Conservation (phyloP, 2,329 filamentous ascomycete genomes). For the Calcarisporium arbuscula region DNA sequence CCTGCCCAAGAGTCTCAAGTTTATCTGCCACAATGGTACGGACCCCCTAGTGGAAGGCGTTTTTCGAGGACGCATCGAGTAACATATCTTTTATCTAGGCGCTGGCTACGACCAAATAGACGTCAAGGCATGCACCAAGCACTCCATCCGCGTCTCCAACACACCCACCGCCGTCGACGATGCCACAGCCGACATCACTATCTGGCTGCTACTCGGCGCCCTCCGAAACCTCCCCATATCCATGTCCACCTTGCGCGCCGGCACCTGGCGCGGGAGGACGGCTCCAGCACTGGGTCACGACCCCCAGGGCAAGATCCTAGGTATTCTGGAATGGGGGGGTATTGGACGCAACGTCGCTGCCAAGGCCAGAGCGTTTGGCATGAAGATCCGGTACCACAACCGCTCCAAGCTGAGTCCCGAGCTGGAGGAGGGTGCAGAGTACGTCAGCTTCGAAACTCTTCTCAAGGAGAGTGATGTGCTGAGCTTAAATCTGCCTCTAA, state of each 20-base stretch:
- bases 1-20: constrained; percentile 47
- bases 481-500: constrained; percentile 74
- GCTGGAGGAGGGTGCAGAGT: constrained; percentile 52
- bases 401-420: constrained; percentile 53
- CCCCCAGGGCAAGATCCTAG: constrained; percentile 70
- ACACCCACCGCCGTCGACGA: constrained; percentile 77
- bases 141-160: constrained; percentile 67
- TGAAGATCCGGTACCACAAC: constrained; percentile 72
- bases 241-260: constrained; percentile 59
- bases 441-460: constrained; percentile 68
- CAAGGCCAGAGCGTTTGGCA: constrained; percentile 70
- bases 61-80: not conserved
- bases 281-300: constrained; percentile 62
- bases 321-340: constrained; percentile 80
- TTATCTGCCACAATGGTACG: constrained; percentile 55
- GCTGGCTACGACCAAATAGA: constrained; percentile 84
- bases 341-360: constrained; percentile 72
- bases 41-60: constrained; percentile 1
- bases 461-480: constrained; percentile 66
- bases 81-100: constrained; percentile 35
- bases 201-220: constrained; percentile 77
- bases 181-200: constrained; percentile 72
- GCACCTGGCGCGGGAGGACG: constrained; percentile 59
- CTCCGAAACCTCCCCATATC: constrained; percentile 65
- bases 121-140: constrained; percentile 61